A percentile compares a stretch with the other conserved stretches of the same genome.
These are phyloP conservation scores for Brassica cretica DNA, from an alignment of 345 rosid species.

Conservation along the genomic window DNA sequence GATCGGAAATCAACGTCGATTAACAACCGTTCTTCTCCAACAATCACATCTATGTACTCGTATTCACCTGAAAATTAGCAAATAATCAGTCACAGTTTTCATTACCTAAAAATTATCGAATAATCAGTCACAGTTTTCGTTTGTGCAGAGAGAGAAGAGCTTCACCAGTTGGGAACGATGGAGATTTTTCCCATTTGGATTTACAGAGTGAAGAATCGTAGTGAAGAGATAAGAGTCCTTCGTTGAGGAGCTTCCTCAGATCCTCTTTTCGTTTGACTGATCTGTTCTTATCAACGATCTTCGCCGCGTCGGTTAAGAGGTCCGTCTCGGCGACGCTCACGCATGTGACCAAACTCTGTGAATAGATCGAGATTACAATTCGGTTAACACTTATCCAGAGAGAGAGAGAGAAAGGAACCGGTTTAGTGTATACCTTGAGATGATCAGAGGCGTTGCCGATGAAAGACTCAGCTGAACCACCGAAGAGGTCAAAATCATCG, in stretches of 20 bases:
- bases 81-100: not conserved
- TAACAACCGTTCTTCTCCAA: conserved; percentile 63
- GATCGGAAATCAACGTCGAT: conserved; percentile 90
- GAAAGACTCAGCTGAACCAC: conserved; percentile 45
- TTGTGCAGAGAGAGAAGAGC: too few species aligned
- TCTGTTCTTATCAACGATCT: conserved; percentile 80
- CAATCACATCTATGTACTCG: conserved; percentile 83
- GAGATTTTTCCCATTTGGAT: conserved; percentile 87
- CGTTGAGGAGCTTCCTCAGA: conserved; percentile 62
- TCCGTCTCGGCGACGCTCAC: conserved; percentile 70
- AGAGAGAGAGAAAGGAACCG: not conserved
- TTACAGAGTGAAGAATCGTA: conserved; percentile 83
- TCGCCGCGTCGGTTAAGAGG: conserved; percentile 74
- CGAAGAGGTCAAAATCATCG: conserved; percentile 70
- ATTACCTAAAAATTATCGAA: too few species aligned
- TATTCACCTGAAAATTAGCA: conserved; percentile 63
- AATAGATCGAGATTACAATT: not conserved
- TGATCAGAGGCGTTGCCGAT: conserved; percentile 52
- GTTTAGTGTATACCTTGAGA: conserved; percentile 60
- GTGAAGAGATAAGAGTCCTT: conserved; percentile 58
- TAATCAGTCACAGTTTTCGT: too few species aligned
- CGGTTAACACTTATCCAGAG: not conserved
- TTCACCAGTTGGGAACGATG: conserved; percentile 76
- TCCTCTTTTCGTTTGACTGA: conserved; percentile 67
- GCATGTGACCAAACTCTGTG: conserved; percentile 77